Conservation (phyloP, 2,329 filamentous ascomycete genomes). For the Ophiognomonia clavigignenti-juglandacearum region DNA sequence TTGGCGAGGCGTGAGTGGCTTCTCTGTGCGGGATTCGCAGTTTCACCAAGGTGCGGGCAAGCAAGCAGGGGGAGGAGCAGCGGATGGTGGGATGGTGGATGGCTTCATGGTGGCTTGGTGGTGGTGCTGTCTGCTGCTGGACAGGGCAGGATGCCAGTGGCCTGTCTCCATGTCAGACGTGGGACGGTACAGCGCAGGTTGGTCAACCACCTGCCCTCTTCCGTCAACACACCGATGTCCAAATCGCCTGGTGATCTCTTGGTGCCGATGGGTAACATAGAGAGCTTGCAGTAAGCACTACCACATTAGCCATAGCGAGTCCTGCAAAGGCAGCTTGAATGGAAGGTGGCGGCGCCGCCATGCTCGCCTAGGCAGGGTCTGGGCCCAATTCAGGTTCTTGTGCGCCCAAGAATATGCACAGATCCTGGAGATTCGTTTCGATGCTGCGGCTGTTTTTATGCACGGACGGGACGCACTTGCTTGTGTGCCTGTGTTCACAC, state of each 20-base stretch:
- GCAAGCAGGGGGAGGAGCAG: neutral
- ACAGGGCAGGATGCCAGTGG: too few species aligned
- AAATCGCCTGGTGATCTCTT: neutral
- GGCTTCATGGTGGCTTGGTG: too few species aligned
- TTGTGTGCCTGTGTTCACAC: too few species aligned
- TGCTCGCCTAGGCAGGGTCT: too few species aligned
- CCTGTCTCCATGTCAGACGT: neutral
- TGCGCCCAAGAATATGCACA: slow-evolving; percentile 1
- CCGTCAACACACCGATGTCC: slow-evolving; percentile 1
- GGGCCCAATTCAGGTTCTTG: too few species aligned
- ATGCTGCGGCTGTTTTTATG: neutral
- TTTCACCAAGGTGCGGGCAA: neutral
- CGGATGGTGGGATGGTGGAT: neutral
- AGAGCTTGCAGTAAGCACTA: slow-evolving; percentile 4
- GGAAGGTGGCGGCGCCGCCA: too few species aligned
- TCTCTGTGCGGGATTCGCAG: neutral
- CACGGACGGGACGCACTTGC: too few species aligned
- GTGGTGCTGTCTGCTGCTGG: too few species aligned
- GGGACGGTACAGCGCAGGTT: neutral
- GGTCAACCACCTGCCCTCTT: neutral
- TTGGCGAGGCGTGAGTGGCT: too few species aligned
- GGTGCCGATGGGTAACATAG: neutral
- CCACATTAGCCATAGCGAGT: too few species aligned
- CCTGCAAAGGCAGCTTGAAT: too few species aligned
- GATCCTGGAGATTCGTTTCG: neutral